Conservation (phyloP, 2,329 filamentous ascomycete species). For the Chrysoporthe cubensis region DNA sequence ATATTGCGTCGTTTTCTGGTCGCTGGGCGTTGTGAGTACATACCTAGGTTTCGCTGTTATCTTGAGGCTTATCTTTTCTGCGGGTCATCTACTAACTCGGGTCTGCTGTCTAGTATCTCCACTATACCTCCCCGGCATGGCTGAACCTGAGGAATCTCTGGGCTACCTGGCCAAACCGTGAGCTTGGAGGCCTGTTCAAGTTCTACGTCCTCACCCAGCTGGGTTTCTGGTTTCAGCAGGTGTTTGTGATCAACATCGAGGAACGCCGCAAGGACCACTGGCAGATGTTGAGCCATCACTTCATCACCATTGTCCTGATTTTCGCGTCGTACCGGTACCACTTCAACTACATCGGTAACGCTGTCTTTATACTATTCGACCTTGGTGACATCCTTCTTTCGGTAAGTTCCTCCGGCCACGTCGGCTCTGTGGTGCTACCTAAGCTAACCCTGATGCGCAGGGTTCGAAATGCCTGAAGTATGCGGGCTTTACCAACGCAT, state of each 20-base stretch:
- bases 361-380: conserved; percentile 92
- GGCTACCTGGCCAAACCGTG: conserved; percentile 80
- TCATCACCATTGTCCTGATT: conserved; percentile 84
- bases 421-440: neutral
- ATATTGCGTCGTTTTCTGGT: conserved; percentile 84
- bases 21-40: conserved; percentile 74
- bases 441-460: conserved; percentile 48
- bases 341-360: conserved; percentile 83
- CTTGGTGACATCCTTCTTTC: conserved; percentile 87
- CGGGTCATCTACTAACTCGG: conserved; percentile 17
- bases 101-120: conserved; percentile 67
- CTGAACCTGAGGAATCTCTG: conserved; percentile 78
- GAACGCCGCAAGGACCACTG: conserved; percentile 91
- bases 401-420: conserved; percentile 53
- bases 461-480: conserved; percentile 94
- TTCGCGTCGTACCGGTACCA: conserved; percentile 84
- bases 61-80: neutral
- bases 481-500: conserved; percentile 72
- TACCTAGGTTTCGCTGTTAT: neutral
- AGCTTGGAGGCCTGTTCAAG: conserved; percentile 77
- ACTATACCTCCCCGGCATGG: conserved; percentile 77
- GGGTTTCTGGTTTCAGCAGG: conserved; percentile 92
- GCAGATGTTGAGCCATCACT: conserved; percentile 95
- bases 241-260: conserved; percentile 93
- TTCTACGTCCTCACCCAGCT: conserved; percentile 89